Evolutionary conservation across 495 filamentous ascomycete species (phyloP).

Genomic region (Beverwykella pulmonaria): DNA sequence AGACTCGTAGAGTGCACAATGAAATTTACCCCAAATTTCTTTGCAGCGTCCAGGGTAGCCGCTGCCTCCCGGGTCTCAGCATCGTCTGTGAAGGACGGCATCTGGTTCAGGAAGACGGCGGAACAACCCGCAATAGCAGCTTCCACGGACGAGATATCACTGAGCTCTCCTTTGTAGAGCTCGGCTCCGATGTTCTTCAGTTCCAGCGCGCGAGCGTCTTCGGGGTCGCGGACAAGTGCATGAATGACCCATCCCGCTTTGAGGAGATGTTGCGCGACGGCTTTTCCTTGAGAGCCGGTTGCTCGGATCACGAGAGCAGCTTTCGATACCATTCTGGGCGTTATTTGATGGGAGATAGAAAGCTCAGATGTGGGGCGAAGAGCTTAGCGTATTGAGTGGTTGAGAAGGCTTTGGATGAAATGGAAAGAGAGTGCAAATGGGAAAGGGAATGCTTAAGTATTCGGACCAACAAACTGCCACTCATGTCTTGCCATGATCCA

Average conservation of each 20-base stretch:
- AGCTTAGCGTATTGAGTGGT: background rate
- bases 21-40: conserved; percentile 47
- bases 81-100: conserved; percentile 42
- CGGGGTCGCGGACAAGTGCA: conserved; percentile 48
- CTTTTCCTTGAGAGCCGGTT: conserved; percentile 56
- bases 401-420: background rate
- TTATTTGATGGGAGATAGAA: conserved; percentile 32
- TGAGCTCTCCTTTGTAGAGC: conserved; percentile 49
- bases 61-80: conserved; percentile 47
- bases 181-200: conserved; percentile 49
- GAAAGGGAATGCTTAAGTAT: background rate
- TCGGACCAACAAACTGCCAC: background rate
- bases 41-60: conserved; percentile 50
- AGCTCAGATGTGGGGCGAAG: background rate
- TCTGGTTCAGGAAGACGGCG: conserved; percentile 54
- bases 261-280: conserved; percentile 48
- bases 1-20: conserved; percentile 51
- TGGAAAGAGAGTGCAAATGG: background rate
- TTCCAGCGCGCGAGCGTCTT: conserved; percentile 43
- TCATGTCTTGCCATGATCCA: too few relatives aligned
- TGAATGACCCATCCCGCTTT: conserved; percentile 46
- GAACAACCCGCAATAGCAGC: conserved; percentile 49
- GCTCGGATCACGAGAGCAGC: conserved; percentile 42
- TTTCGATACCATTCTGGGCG: conserved; percentile 43
- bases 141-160: conserved; percentile 47